Evolutionary conservation across 1,284 basidiomycete genomes (phyloP).

Genomic region (Sporisorium scitamineum): DNA sequence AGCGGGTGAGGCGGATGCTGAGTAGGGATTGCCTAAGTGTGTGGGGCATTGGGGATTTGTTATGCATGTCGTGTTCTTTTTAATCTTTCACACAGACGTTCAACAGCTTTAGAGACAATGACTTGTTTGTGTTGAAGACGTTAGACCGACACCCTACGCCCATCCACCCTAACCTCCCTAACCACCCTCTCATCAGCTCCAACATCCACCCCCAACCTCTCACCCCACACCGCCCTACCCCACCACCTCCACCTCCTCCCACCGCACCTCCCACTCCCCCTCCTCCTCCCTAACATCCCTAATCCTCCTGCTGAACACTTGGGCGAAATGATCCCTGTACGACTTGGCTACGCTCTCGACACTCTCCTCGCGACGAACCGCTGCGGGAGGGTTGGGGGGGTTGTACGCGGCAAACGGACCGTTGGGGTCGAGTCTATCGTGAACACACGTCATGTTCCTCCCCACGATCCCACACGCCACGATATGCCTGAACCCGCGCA

Average conservation of each 20-base stretch:
- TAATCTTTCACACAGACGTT: too few relatives aligned
- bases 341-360: slow-evolving; percentile 4
- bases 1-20: neutral
- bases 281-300: slow-evolving; percentile 1
- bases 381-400: neutral
- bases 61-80: neutral
- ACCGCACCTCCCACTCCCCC: slow-evolving; percentile 10
- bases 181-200: slow-evolving; percentile 11
- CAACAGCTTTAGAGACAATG: too few relatives aligned
- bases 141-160: slow-evolving; percentile 2
- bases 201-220: slow-evolving; percentile 7
- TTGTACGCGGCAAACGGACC: slow-evolving; percentile 21
- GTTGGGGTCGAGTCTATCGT: slow-evolving; percentile 27
- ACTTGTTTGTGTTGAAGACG: too few relatives aligned
- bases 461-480: slow-evolving; percentile 93
- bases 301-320: slow-evolving; percentile 23
- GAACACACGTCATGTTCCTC: slow-evolving; percentile 77
- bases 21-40: neutral
- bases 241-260: neutral
- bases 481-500: slow-evolving; percentile 82
- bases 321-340: slow-evolving; percentile 26
- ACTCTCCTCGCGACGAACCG: neutral
- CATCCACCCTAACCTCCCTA: slow-evolving; percentile 15
- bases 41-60: neutral
- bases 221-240: neutral